Evolutionary conservation across 1,139 yeast species (phyloP), one percentile per base, ranked within the genome.

Genomic region (Geotrichum candidum): DNA sequence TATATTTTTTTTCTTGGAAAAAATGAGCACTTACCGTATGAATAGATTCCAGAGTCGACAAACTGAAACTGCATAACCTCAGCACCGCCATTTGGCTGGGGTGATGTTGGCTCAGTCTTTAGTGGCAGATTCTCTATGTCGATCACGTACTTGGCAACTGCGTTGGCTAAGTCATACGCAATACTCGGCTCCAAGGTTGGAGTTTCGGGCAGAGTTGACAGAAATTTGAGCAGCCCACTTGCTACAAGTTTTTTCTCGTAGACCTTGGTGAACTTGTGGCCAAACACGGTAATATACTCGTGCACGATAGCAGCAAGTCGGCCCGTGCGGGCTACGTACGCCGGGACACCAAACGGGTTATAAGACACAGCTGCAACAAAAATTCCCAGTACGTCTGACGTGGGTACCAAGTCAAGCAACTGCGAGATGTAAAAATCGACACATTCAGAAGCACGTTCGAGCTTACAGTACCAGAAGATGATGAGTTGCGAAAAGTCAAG

Each of bases 241-340:
- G 62, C 53, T 2, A 54, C 59, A n/a, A 57, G 22, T 33, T 60
- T 60, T 29, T 60, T 58, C 33, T 60, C 60, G 31, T 60, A 54
- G 29, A 55, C 58, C 22, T 58, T 58, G 25, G 35, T 35, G n/a
- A 41, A 25, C 46, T 38, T 60, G 18, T n/a, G 48, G 6, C 48
- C 48, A 41, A 41, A 41, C 18, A 41, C 48, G 3, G 18, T 18
- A 9, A 41, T 7, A 2, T 41, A 41, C 9, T 41, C 48, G 6
- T 41, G 48, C 22, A 41, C 48, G 13, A 15, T 41, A 3, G 48
- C 22, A 2, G 48, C 48, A n/a, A 41, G 48, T 5, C 48, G 48
- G 48, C 48, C 48, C 9, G 48, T 41, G 23, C 48, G 27, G 7
- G 53, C 51, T 1, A 56, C 54, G 13, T n/a, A 31, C 22, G 10